Conservation (phyloP, 2,329 filamentous ascomycete genomes). For the Ascocoryne sarcoides region DNA sequence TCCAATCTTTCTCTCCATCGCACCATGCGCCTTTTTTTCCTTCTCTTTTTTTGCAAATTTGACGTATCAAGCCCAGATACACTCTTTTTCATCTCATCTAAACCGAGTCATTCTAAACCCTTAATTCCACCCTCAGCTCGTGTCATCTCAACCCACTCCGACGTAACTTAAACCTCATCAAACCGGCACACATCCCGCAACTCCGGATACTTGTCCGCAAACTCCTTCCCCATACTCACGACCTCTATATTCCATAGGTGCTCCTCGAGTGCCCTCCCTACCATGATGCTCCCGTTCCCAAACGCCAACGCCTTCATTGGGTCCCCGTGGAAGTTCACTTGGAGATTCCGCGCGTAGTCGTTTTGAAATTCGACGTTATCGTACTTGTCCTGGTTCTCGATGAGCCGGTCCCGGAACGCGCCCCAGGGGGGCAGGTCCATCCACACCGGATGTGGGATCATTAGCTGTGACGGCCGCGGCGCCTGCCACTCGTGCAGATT, state of each 20-base stretch:
- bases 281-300: conserved; percentile 18
- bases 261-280: conserved; percentile 18
- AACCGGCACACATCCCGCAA: conserved; percentile 24
- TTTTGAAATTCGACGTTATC: conserved; percentile 24
- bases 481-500: conserved; percentile 24
- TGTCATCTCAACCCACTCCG: no score
- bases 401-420: conserved; percentile 22
- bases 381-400: conserved; percentile 22
- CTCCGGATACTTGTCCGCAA: conserved; percentile 25
- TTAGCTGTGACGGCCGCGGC: conserved; percentile 17
- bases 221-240: conserved; percentile 26
- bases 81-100: no score
- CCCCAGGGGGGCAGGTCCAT: conserved; percentile 26
- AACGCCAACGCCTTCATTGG: conserved; percentile 22
- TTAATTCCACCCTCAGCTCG: no score
- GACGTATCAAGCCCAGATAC: no score
- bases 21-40: no score
- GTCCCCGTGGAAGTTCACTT: conserved; percentile 22
- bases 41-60: no score
- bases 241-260: conserved; percentile 20
- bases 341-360: conserved; percentile 21
- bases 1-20: no score
- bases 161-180: conserved; percentile 23
- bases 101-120: no score
- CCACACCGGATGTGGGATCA: conserved; percentile 25